Percentiles rank a stretch among this genome's conserved stretches.
Evolutionary conservation across 139 green algal genomes (phyloP).

Genomic region (Chlorella sp.): DNA sequence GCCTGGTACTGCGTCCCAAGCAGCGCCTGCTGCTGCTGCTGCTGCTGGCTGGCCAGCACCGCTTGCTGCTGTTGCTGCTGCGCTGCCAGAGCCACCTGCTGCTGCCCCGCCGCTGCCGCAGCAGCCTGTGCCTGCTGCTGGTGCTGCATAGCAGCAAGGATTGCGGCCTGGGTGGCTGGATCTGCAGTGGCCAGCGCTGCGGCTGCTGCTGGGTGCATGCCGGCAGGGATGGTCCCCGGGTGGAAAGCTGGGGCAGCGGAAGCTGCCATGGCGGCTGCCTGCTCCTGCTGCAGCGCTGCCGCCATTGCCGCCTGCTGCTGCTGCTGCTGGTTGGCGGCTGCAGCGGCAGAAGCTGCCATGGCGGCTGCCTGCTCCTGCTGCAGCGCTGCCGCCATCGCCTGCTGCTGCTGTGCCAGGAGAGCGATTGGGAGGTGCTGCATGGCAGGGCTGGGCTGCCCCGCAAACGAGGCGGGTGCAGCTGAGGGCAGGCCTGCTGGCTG

Average conservation of each 20-base stretch:
- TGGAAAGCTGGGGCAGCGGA: no score
- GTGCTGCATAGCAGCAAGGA: conserved; percentile 1
- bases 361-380: neutral
- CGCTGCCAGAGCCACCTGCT: neutral
- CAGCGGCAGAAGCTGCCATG: neutral
- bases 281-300: neutral
- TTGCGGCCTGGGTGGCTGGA: neutral
- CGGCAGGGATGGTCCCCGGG: neutral
- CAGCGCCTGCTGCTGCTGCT: conserved; percentile 19
- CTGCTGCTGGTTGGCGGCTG: neutral
- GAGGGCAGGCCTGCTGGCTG: neutral
- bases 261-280: neutral
- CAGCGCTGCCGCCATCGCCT: neutral
- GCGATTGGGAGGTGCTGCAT: neutral
- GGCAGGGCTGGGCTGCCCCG: neutral
- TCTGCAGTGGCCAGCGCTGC: neutral
- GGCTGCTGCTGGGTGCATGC: neutral
- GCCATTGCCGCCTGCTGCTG: neutral
- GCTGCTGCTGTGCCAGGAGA: neutral
- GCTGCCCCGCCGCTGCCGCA: neutral
- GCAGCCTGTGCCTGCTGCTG: neutral
- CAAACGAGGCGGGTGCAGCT: neutral
- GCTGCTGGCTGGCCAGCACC: neutral
- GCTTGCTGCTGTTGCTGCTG: conserved; percentile 3
- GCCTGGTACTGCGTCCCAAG: neutral